Base-by-base conservation (phyloP, 208 protist species). In the Crithidia thermophila region DNA sequence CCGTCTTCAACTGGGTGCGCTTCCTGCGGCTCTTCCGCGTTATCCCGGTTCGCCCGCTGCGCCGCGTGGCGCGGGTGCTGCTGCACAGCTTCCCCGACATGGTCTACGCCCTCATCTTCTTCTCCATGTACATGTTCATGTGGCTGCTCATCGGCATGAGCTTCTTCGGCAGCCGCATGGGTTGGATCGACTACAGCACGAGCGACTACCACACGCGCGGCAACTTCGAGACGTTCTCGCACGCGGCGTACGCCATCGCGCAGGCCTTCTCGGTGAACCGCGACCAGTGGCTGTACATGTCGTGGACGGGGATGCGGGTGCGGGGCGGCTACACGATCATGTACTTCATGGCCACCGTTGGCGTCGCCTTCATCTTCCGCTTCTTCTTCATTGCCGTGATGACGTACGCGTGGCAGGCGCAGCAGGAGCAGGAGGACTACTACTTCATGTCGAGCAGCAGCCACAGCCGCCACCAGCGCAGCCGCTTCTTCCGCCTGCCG, bases 81-180 rank as follows among this genome's bases (percentile, higher is more conserved):
- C 64, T 94, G 31, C 75, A 87, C 65, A 79, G 77, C 63, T 78
- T 94, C 65, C 77, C 81, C n/a, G 87, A 94, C 58, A 87, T 93
- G 55, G 40, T 82, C n/a, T 95, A 94, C 69, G 87, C 86, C 27
- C 58, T 94, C 21, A 50, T 93, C 61, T 84, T 97, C 69, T 94
- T 97, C 62, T 80, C 75, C n/a, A 43, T 96, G 34, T 96, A 95
- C 82, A 90, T 96, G 87, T 93, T 97, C 58, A 94, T 96, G 87
- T 92, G 87, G 87, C 68, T 94, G 56, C 65, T 97, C 11, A 72
- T 96, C 51, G 94, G 94, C 20, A 96, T 96, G 91, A 90, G 87
- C 75, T 93, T 97, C 45, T 96, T 97, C 51, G 94, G 94, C 64
- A 90, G 87, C 42, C 88, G 84, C 18, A 82, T 84, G 25, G 80